Base-by-base conservation (phyloP, 129 eudicot species). In the Arctium minus region DNA sequence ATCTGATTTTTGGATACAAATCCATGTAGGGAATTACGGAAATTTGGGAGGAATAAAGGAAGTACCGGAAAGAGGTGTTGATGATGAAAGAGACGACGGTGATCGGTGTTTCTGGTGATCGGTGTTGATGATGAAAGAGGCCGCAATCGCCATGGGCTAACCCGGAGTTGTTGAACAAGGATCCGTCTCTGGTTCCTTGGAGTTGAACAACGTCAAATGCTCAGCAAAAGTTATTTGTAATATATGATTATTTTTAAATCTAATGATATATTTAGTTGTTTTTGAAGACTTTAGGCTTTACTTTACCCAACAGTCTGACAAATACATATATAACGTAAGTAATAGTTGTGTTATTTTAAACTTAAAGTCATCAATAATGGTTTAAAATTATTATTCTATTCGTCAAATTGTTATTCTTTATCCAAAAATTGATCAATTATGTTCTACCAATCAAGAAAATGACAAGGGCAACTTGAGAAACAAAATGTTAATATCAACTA, bases 61-160 rank as follows among this genome's bases (percentile, higher is more conserved):
- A 81, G 56, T 82, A 83, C 86, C 86, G 81, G 64, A 83, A 50
- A 35, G 56, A 31, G 72, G 44, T 38, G 56, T 1, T 2, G 84
- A 73, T 12, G 5, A 73, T 40, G 50, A 75, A 22, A 67, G 50
- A 31, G 70, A 33, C 37, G 81, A 32, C 53, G 60, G 77, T 37
- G 83, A 71, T 80, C 70, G 76, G 77, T 2, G 77, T 73, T 38
- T 73, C 33, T 9, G 53, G 2, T 53, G 83, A 71, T 80, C 70
- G 77, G 77, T 3, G 77, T 73, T 39, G 39, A n/a, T 44, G 8
- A 10, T 11, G 50, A 2, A 42, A 42, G 8, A 8, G 12, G 7
- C 7, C 5, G 5, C 42, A 12, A 38, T 15, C 9, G 8, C n/a
- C 36, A 31, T 76, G 69, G 69, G 69, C 69, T 6, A 56, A 56